phyloP scores from a whole-genome alignment of 176 grass and related monocot species.

The Triticum monococcum region DNA sequence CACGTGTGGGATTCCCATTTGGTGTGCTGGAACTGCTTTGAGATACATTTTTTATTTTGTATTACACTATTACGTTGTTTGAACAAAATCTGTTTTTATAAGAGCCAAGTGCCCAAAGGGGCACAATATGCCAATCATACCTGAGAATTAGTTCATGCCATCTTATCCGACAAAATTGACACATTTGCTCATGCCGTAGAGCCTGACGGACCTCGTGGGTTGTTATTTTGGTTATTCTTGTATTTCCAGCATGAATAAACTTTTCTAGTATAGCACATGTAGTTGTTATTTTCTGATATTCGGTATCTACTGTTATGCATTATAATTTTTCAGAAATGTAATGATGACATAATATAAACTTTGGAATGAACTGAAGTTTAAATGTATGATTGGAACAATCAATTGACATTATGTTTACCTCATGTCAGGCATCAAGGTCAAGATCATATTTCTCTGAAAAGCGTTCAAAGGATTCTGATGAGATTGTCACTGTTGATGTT shows the following conservation, averaged over 20 bases:
- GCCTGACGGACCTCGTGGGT: neutral
- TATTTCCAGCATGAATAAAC: neutral
- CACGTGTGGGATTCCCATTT: neutral
- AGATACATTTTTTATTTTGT: neutral
- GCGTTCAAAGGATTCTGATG: conserved; percentile 38
- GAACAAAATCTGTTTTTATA: neutral
- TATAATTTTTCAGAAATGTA: neutral
- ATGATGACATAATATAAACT: neutral
- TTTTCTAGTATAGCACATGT: neutral
- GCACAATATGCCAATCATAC: neutral
- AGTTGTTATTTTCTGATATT: neutral
- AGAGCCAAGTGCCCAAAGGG: neutral
- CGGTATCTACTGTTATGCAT: neutral
- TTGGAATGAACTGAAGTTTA: neutral
- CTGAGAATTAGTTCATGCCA: neutral
- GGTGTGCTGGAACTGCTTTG: neutral
- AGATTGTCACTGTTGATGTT: conserved; percentile 25
- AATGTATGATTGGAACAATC: neutral
- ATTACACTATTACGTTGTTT: neutral
- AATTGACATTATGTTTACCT: conserved; percentile 23
- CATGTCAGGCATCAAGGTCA: conserved; percentile 52
- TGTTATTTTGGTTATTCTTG: neutral
- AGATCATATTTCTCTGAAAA: conserved; percentile 28
- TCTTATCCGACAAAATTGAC: neutral
- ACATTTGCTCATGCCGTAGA: neutral